Base-by-base conservation (phyloP, 352 stramenopile species). In the Globisporangium camurandrum region DNA sequence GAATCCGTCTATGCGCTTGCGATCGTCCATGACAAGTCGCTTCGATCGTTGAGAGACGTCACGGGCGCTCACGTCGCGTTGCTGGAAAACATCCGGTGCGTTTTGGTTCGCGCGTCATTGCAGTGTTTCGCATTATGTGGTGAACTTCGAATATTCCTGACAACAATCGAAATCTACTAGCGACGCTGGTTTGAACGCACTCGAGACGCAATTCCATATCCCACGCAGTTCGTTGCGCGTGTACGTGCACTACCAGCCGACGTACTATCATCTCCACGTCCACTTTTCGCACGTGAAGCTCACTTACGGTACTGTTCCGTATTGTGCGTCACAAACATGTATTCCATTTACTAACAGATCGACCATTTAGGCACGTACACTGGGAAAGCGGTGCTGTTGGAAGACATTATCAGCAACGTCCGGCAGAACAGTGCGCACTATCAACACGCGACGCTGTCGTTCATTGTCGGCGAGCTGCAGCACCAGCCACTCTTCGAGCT, bases 181-280 rank as follows among this genome's bases (percentile, higher is more conserved):
- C 27, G 79, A 92, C 48, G 64, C 62, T 28, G 77, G 78, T 50
- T 49, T 89, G 36, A 41, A 67, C 5, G 61, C 70, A 37, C 51
- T 94, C n/a, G 52, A 55, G 16, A 19, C 59, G 36, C 77, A 86
- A 47, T 92, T 88, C 45, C 66, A 67, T n/a, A 61, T 85, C 2
- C 43, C 58, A 0, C 46, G 54, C 22, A 90, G 66, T 50, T 73
- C 67, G 12, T 49, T 94, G 27, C 81, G 84, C 46, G 67, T 89
- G 60, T 94, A 92, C 56, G 72, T 94, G 54, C 84, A 94, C 67
- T 94, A 94, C 46, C 84, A 91, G 66, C 84, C 84, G 26, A 90
- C 84, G 42, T 94, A 94, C 57, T 94, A 94, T 51, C 84, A 94
- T 55, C 70, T 94, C 45, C 84, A 94, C 49, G 77, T 94, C 16